Percentiles rank a stretch among this genome's conserved stretches.
These are phyloP conservation scores for Cercospora canescens DNA, from an alignment of 2,329 filamentous ascomycete species.

Conservation along the genomic window DNA sequence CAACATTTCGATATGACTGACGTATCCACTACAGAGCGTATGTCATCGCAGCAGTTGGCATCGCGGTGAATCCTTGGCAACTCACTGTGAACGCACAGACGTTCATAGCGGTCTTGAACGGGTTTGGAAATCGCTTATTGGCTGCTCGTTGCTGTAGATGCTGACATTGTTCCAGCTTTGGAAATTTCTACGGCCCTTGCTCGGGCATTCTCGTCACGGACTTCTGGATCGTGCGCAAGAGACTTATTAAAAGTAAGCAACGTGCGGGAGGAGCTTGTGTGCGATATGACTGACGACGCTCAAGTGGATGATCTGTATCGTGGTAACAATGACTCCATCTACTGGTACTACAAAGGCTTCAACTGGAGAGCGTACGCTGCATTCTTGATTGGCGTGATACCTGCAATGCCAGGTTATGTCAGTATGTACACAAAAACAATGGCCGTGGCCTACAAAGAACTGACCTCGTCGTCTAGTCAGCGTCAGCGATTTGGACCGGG, in stretches of 20 bases:
- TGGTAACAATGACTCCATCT: conserved; percentile 24
- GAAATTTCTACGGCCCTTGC: conserved; percentile 32
- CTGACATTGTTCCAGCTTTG: conserved; percentile 18
- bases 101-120: conserved; percentile 32
- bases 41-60: conserved; percentile 28
- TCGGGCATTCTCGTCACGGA: conserved; percentile 32
- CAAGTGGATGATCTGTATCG: conserved; percentile 30
- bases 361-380: conserved; percentile 31
- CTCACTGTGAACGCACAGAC: conserved; percentile 29
- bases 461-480: background rate
- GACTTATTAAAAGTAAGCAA: conserved; percentile 20
- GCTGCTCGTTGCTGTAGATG: background rate
- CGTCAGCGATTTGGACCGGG: conserved; percentile 3
- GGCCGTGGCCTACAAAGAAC: background rate
- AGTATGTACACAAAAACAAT: background rate
- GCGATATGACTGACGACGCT: background rate
- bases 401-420: conserved; percentile 19
- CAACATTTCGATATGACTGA: background rate
- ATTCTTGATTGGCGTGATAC: conserved; percentile 23
- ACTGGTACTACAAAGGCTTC: conserved; percentile 31
- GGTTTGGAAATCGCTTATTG: background rate
- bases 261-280: background rate
- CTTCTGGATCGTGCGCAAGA: conserved; percentile 31
- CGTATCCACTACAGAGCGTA: conserved; percentile 14
- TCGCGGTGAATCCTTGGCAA: conserved; percentile 30